Evolutionary conservation across 805 yeast genomes (phyloP).

Genomic region (Candida germanica): DNA sequence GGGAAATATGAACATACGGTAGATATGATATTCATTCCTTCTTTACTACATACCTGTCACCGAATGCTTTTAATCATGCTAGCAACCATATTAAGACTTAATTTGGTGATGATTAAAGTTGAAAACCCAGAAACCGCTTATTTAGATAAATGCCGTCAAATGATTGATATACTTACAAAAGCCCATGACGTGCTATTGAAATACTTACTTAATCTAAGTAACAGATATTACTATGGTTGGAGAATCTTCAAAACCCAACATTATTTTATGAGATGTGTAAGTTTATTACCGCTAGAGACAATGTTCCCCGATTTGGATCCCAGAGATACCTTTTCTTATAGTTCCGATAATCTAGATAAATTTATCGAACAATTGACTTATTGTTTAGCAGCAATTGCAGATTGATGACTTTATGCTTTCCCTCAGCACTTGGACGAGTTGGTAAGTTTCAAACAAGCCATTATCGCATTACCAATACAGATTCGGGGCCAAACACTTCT

Average conservation of each 20-base stretch:
- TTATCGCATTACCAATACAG: no score
- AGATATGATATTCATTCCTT: conserved; percentile 9
- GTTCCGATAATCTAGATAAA: neutral
- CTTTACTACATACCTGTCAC: conserved; percentile 9
- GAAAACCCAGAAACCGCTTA: neutral
- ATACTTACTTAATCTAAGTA: conserved; percentile 2
- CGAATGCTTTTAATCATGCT: conserved; percentile 4
- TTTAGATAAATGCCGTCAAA: conserved; percentile 1
- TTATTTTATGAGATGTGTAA: conserved; percentile 6
- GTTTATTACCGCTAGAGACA: conserved; percentile 2
- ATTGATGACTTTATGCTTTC: neutral
- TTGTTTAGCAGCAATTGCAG: neutral
- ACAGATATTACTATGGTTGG: conserved; percentile 8
- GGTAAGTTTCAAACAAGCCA: no score
- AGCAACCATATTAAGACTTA: conserved; percentile 5
- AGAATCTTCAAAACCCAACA: conserved; percentile 6
- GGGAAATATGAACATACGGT: conserved; percentile 2
- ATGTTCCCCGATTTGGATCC: conserved; percentile 3
- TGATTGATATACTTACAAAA: neutral
- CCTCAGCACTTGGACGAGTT: no score
- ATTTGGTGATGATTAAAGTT: neutral
- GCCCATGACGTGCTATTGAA: conserved; percentile 1
- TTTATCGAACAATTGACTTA: neutral
- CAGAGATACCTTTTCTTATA: neutral
- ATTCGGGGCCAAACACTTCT: no score